Conservation (phyloP, 345 rosid species). For the Luvunga scandens region DNA sequence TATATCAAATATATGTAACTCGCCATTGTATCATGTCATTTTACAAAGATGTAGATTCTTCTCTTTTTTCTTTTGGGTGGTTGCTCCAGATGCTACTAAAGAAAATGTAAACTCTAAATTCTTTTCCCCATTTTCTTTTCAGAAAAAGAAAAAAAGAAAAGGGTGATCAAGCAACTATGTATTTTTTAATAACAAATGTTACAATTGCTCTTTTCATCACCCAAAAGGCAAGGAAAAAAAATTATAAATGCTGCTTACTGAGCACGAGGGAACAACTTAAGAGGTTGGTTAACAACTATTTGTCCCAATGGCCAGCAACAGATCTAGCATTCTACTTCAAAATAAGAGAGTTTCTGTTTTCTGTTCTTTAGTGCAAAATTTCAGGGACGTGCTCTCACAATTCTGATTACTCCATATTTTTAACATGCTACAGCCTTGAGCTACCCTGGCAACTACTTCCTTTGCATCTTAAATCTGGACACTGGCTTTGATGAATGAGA, state of each 20-base stretch:
- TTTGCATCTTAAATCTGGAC: constrained; percentile 79
- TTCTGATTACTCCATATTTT: background rate
- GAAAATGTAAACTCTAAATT: background rate
- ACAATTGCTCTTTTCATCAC: too few species aligned
- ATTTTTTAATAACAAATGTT: too few species aligned
- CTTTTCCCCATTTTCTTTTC: too few species aligned
- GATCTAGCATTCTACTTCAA: background rate
- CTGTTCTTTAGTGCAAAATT: background rate
- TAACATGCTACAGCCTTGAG: background rate
- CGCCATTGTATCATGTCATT: constrained; percentile 6
- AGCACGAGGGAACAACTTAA: too few species aligned
- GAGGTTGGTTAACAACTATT: background rate
- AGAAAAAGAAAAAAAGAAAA: too few species aligned
- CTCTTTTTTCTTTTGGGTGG: background rate
- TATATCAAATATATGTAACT: background rate
- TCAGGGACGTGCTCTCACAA: background rate
- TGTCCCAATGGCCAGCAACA: background rate
- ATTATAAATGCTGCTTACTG: too few species aligned
- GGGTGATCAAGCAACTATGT: too few species aligned
- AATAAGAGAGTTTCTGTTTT: background rate
- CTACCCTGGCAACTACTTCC: constrained; percentile 35
- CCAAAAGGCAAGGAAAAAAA: too few species aligned
- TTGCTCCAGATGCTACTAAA: background rate
- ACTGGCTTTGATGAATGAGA: constrained; percentile 64
- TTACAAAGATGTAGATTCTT: background rate